Percentiles rank a stretch among this genome's conserved stretches.
Evolutionary conservation across 148 eudicot species (phyloP).

Genomic region (Vaccinium corymbosum): DNA sequence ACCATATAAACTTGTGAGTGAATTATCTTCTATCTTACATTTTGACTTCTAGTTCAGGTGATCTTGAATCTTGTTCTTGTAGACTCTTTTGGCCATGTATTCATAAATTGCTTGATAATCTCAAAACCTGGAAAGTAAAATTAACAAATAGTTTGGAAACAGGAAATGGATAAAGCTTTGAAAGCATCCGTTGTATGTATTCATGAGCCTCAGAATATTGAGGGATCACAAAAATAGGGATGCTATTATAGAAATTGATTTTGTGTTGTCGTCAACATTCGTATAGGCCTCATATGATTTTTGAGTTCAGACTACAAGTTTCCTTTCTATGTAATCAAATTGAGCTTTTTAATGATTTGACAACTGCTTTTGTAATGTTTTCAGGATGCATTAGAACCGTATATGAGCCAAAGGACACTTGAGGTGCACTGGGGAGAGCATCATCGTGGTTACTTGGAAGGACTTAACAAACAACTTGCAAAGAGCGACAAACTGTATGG

Average conservation of each 20-base stretch:
- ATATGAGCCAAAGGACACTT: slow-evolving; percentile 72
- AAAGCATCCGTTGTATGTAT: neutral
- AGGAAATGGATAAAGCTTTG: neutral
- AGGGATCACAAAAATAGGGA: neutral
- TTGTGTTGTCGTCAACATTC: neutral
- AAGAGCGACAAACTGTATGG: slow-evolving; percentile 76
- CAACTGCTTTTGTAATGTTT: slow-evolving; percentile 9
- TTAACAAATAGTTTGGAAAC: neutral
- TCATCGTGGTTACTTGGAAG: slow-evolving; percentile 74
- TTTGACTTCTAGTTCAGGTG: neutral
- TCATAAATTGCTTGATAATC: neutral
- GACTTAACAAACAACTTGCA: slow-evolving; percentile 53
- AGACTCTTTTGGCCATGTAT: neutral
- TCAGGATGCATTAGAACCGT: slow-evolving; percentile 94
- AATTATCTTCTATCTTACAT: neutral
- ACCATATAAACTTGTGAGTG: slow-evolving; percentile 83
- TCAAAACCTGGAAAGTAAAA: neutral
- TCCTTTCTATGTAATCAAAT: neutral
- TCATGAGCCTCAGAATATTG: neutral
- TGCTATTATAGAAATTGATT: neutral
- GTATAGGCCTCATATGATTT: neutral
- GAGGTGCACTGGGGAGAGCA: slow-evolving; percentile 88
- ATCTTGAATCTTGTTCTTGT: slow-evolving; percentile 5
- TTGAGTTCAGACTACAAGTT: neutral
- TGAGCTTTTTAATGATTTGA: neutral